Base-by-base conservation (phyloP, 2,329 filamentous ascomycete species). In the Colletotrichum somersetense region DNA sequence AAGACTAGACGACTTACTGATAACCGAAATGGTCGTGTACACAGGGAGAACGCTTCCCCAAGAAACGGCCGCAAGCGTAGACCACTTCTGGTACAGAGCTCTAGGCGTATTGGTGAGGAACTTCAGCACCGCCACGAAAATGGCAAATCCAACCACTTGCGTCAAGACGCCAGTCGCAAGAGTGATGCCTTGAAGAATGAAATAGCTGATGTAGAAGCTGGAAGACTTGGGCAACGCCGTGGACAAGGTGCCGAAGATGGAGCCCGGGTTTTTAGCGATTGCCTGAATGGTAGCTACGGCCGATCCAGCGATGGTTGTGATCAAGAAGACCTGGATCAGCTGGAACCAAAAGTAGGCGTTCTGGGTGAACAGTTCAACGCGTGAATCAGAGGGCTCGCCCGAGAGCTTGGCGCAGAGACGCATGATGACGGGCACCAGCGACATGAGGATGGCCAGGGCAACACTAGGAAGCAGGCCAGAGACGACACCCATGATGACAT, bases 261-360 rank as follows among this genome's bases (percentile, higher is more conserved):
- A 82, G 2, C 84, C 80, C 0, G 95, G 94, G 5, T 94, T 76
- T 0, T 90, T 50, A 18, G 91, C 84, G 59, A 97, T 91, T 26
- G 89, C 77, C 33, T 87, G 83, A 1, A 91, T 86, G 0, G 93
- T 90, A 8, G 91, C 88, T 3, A 94, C 90, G 12, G 95, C 95
- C 1, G 94, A 91, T 20, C 94, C 96, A 1, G 93, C 89, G 40
- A 98, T 75, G 0, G 96, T 97, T 0, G 93, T 91, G 61, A 98
- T 90, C 69, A 98, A 84, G 84, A 98, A 98, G 56, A 97, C 93
- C 79, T 98, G 95, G 26, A 98, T 87, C 55, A 98, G 90, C 80
- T 96, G 94, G 84, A 97, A 97, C 57, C 89, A 90, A 78, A 97
- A 99, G 85, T 97, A 98, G 76, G 91, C 93, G 78, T 95, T 96